Evolutionary conservation across 2,329 filamentous ascomycete genomes (phyloP).

Genomic region (Beauveria caledonica): DNA sequence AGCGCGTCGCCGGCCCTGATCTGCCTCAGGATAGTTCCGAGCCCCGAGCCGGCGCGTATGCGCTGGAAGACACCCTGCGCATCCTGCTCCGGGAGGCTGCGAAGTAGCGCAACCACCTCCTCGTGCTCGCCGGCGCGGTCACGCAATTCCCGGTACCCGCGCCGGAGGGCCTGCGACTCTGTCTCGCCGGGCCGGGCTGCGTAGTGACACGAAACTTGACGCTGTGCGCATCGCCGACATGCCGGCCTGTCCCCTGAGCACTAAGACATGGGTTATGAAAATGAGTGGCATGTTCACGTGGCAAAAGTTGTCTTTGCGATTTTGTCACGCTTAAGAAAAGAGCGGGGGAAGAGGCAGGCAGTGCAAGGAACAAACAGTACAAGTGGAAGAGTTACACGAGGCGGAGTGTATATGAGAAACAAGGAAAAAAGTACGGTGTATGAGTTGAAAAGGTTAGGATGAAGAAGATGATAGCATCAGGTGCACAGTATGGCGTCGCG

Average conservation of each 20-base stretch:
- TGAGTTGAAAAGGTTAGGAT: too few relatives aligned
- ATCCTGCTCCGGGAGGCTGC: slow-evolving; percentile 16
- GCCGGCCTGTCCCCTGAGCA: slow-evolving; percentile 20
- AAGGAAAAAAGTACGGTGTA: too few relatives aligned
- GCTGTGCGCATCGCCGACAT: slow-evolving; percentile 18
- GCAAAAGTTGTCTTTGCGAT: too few relatives aligned
- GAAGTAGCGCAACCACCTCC: slow-evolving; percentile 13
- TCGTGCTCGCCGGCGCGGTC: slow-evolving; percentile 7
- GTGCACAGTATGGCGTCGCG: neutral
- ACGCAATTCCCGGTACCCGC: slow-evolving; percentile 4
- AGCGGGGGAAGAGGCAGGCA: too few relatives aligned
- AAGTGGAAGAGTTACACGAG: too few relatives aligned
- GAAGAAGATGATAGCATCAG: too few relatives aligned
- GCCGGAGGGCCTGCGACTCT: slow-evolving; percentile 15
- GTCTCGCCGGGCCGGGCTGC: slow-evolving; percentile 16
- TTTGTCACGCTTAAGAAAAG: too few relatives aligned
- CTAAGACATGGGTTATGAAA: slow-evolving; percentile 9
- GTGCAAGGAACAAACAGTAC: too few relatives aligned
- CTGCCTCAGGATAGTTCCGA: slow-evolving; percentile 24
- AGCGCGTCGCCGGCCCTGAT: slow-evolving; percentile 28
- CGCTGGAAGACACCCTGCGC: slow-evolving; percentile 25
- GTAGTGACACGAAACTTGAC: slow-evolving; percentile 16
- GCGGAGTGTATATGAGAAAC: too few relatives aligned
- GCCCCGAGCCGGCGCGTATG: slow-evolving; percentile 27
- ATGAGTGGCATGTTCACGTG: too few relatives aligned